Conservation (phyloP, 164 flowering plant genomes). For the Cinnamomum chago region DNA sequence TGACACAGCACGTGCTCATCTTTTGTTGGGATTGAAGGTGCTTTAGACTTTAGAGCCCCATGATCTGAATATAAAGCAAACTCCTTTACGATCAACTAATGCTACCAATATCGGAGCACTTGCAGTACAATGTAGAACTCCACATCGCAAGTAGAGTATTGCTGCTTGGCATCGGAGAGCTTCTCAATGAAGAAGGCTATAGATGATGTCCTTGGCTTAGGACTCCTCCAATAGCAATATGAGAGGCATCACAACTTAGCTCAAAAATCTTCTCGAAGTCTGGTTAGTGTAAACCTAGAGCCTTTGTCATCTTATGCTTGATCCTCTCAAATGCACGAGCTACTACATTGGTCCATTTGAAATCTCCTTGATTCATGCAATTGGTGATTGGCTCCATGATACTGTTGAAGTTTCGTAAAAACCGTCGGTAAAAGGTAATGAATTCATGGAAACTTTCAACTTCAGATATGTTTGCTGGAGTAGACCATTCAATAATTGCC, state of each 20-base stretch:
- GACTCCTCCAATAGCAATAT: not conserved
- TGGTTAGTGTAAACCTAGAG: not conserved
- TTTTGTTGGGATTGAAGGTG: not conserved
- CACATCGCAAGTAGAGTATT: not conserved
- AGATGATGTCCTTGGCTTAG: not conserved
- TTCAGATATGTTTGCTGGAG: too few relatives aligned
- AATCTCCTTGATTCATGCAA: not conserved
- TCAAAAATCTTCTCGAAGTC: not conserved
- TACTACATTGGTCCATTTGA: not conserved
- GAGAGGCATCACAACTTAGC: not conserved
- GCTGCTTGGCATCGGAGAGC: not conserved
- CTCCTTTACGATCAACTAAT: not conserved
- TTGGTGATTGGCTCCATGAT: not conserved
- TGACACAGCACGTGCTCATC: not conserved
- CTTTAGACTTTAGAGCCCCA: not conserved
- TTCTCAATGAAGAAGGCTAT: not conserved
- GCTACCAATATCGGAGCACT: not conserved
- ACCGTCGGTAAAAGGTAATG: not conserved
- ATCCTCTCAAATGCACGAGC: not conserved
- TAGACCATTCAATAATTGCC: too few relatives aligned
- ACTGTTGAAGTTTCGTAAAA: not conserved
- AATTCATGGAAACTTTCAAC: not conserved
- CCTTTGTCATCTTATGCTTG: not conserved
- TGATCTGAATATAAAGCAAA: constrained; percentile 1
- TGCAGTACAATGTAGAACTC: not conserved